Evolutionary conservation across 805 yeast species (phyloP).

Genomic region (Starmerella apicola): DNA sequence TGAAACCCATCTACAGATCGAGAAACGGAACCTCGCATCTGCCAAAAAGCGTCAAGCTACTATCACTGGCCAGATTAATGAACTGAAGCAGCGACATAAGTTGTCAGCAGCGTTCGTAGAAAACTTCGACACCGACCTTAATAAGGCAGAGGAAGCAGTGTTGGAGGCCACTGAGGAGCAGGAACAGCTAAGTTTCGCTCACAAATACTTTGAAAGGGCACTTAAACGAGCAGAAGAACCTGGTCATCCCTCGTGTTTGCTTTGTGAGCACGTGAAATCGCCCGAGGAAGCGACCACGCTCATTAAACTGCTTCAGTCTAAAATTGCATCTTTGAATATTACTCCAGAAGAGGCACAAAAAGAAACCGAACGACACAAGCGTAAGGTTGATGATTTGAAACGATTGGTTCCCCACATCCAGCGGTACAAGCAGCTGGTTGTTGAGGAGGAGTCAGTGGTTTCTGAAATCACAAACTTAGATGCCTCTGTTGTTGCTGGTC

Average conservation of each 20-base stretch:
- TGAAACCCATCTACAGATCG: background rate
- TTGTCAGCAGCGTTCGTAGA: constrained; percentile 7
- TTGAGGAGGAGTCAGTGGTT: background rate
- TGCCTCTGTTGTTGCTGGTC: background rate
- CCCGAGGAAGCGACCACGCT: constrained; percentile 21
- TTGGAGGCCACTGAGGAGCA: constrained; percentile 49
- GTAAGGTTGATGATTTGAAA: constrained; percentile 11
- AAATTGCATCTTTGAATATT: constrained; percentile 27
- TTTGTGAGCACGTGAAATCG: constrained; percentile 60
- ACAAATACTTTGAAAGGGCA: constrained; percentile 59
- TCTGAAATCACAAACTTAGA: background rate
- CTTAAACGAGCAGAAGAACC: constrained; percentile 42
- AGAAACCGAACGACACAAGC: constrained; percentile 20
- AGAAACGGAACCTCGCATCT: background rate
- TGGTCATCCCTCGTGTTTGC: constrained; percentile 44
- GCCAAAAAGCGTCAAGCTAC: background rate
- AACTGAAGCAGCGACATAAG: background rate
- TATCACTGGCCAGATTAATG: background rate
- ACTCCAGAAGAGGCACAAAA: constrained; percentile 29
- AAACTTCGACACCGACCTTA: constrained; percentile 30
- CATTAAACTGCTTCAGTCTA: constrained; percentile 22
- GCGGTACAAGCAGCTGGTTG: background rate
- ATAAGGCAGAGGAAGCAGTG: constrained; percentile 43
- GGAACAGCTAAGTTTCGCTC: constrained; percentile 57
- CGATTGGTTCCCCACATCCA: background rate